Evolutionary conservation across 257 asterid species (phyloP), one percentile per base, ranked within the genome.

Genomic region (Rubia yunnanensis): DNA sequence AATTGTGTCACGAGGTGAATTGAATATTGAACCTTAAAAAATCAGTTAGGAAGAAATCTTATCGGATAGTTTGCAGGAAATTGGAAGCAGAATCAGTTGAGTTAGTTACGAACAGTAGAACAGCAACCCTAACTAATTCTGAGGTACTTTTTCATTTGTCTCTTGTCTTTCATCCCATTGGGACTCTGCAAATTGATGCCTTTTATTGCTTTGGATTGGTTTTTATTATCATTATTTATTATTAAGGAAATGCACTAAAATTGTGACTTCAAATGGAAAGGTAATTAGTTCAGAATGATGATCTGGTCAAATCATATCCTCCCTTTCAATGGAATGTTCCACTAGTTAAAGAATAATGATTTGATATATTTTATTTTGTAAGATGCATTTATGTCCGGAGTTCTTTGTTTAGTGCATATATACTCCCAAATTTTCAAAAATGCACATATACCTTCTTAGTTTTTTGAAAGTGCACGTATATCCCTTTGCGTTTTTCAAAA

Each of bases 71-170:
- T 10, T 11, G 48, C 18, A 39, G 32, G 20, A 61, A 60, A 46
- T 70, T 35, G 53, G 8, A 36, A 62, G 55, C 26, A 50, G 61
- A 35, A 53, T 54, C 63, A 63, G 70, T 70, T 70, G n/a, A 70
- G 65, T 70, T 64, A 28, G 69, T 70, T 70, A 70, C 26, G 20
- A 35, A 63, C 70, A 63, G 48, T 54, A 38, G 60, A 28, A 49
- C 49, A 68, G 41, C 52, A 20, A 20, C 50, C 70, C 53, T 70
- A 70, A 54, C 74, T 36, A 20, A 26, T 59, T 39, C 26, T 5
- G n/a, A 41, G 13, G 61, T 41, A 5, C 46, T 10, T 50, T 50
- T n/a, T 50, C 22, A 50, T 18, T 50, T 20, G 24, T 50, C 38
- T n/a, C n/a, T n/a, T 48, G 20, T 26, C 67, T 69, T 70, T 54